Evolutionary conservation across 495 filamentous ascomycete species (phyloP).

Genomic region (Aspergillus baeticus): DNA sequence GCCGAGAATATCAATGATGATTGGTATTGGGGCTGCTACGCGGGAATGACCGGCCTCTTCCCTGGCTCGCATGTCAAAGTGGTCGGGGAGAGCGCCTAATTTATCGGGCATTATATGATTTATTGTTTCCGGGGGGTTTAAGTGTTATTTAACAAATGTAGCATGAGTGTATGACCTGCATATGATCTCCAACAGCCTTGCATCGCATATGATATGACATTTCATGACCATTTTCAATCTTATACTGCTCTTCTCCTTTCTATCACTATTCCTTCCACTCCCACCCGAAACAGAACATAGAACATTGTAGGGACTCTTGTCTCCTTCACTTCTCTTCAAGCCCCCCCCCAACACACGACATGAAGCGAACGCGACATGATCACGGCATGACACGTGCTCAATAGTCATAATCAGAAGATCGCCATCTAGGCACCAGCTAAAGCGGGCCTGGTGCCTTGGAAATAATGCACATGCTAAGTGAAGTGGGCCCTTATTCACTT

Average conservation of each 20-base stretch:
- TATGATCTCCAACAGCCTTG: not conserved
- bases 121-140: not conserved
- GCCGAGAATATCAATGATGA: slow-evolving; percentile 81
- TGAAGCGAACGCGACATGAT: too few species aligned
- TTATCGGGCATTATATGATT: not conserved
- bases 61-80: slow-evolving; percentile 67
- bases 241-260: not conserved
- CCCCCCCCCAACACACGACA: too few species aligned
- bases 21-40: slow-evolving; percentile 82
- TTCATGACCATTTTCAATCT: not conserved
- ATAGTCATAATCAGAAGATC: too few species aligned
- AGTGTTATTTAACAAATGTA: not conserved
- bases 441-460: too few species aligned
- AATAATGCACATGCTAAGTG: too few species aligned
- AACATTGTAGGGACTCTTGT: too few species aligned
- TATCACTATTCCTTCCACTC: not conserved
- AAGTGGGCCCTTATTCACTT: too few species aligned
- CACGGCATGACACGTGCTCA: too few species aligned
- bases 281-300: too few species aligned
- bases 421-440: too few species aligned
- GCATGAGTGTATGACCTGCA: not conserved
- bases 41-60: slow-evolving; percentile 71
- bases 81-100: slow-evolving; percentile 35
- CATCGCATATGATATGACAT: slow-evolving; percentile 4
- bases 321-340: too few species aligned